Conservation (phyloP, 1,284 basidiomycete genomes). For the Malassezia globosa region DNA sequence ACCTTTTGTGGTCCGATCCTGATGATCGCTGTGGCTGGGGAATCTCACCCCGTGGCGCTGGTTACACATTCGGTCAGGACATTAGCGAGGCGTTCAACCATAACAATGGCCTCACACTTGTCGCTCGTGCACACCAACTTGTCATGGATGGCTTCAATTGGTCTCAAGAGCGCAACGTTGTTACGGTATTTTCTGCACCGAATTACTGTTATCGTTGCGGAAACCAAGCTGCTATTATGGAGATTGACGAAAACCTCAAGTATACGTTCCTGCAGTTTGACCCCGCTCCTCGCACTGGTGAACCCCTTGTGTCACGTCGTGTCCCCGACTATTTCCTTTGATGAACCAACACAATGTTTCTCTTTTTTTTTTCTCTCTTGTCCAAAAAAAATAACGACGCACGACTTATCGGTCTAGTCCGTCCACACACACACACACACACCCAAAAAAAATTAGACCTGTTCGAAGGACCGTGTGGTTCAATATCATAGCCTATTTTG, state of each 20-base stretch:
- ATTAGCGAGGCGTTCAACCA: slow-evolving; percentile 97
- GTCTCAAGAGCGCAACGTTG: slow-evolving; percentile 99
- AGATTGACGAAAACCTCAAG: slow-evolving; percentile 96
- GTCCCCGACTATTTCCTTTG: slow-evolving; percentile 63
- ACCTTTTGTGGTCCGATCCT: slow-evolving; percentile 96
- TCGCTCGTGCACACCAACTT: slow-evolving; percentile 53
- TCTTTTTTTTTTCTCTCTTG: not conserved
- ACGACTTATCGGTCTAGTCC: too few relatives aligned
- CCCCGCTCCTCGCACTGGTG: slow-evolving; percentile 92
- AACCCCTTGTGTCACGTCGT: slow-evolving; percentile 91
- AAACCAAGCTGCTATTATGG: slow-evolving; percentile 99
- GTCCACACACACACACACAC: too few relatives aligned
- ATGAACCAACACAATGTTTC: not conserved
- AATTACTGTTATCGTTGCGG: slow-evolving; percentile 86
- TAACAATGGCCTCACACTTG: slow-evolving; percentile 93
- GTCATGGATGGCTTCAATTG: slow-evolving; percentile 98
- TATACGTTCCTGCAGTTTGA: slow-evolving; percentile 97
- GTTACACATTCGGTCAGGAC: slow-evolving; percentile 98
- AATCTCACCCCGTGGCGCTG: slow-evolving; percentile 94
- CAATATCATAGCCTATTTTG: not conserved
- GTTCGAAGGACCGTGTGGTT: too few relatives aligned
- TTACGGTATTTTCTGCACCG: slow-evolving; percentile 97
- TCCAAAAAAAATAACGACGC: too few relatives aligned
- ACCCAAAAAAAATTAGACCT: too few relatives aligned
- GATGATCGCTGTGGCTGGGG: slow-evolving; percentile 99